Conservation (phyloP, 495 filamentous ascomycete genomes). For the Xylaria curta region DNA sequence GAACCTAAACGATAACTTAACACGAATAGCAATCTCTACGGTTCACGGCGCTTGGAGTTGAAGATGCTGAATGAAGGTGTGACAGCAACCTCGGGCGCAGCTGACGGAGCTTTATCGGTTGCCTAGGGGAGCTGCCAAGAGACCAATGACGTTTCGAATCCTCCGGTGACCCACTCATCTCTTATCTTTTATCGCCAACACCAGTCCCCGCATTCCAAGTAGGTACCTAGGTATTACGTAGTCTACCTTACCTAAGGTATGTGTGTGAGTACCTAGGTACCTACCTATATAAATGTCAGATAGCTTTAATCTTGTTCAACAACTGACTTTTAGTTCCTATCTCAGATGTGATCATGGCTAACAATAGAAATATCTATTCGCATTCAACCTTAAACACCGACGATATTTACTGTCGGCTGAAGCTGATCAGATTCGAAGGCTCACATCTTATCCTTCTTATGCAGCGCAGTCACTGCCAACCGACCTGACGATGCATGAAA, state of each 20-base stretch:
- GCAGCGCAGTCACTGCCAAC: no score
- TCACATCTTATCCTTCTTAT: not conserved
- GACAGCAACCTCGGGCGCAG: not conserved
- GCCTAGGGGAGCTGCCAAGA: constrained; percentile 17
- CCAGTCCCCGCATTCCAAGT: not conserved
- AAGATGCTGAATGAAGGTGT: constrained; percentile 2
- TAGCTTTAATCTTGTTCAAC: no score
- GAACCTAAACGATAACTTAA: not conserved
- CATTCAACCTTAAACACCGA: no score
- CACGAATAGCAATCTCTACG: not conserved
- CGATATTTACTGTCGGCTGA: not conserved
- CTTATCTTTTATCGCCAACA: not conserved
- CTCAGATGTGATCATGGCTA: no score
- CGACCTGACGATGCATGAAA: no score
- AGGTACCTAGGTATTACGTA: no score
- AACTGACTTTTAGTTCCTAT: no score
- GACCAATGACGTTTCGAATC: constrained; percentile 17
- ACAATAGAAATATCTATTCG: not conserved
- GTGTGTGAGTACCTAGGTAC: no score
- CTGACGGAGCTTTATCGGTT: constrained; percentile 3
- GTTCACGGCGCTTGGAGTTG: not conserved
- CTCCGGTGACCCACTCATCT: not conserved
- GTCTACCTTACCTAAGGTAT: no score
- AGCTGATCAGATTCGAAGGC: not conserved
- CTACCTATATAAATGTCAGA: no score